phyloP scores from a whole-genome alignment of 768 basidiomycete species.

The Rhizopogon vulgaris region DNA sequence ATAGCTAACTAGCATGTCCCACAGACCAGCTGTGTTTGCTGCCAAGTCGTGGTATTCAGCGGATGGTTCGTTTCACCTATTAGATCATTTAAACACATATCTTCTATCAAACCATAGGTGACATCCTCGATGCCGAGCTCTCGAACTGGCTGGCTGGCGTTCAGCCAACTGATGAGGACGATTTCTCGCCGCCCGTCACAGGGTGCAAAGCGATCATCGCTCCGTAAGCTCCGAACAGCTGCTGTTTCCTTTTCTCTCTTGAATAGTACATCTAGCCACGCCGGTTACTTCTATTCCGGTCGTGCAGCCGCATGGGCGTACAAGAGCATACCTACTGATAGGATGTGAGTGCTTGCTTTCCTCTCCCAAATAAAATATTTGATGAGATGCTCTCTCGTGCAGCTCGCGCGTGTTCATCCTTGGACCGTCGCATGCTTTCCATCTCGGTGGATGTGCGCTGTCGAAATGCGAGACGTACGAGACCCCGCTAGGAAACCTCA shows the following conservation, averaged over 20 bases:
- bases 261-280: constrained; percentile 55
- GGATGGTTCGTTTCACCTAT: constrained; percentile 40
- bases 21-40: constrained; percentile 73
- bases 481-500: constrained; percentile 81
- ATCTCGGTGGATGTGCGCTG: constrained; percentile 82
- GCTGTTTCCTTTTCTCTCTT: not conserved
- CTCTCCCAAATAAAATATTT: not conserved
- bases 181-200: constrained; percentile 60
- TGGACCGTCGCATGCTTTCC: constrained; percentile 92
- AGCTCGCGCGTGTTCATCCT: constrained; percentile 93
- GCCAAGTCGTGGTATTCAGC: constrained; percentile 79
- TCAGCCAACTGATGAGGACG: constrained; percentile 32
- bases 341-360: constrained; percentile 53
- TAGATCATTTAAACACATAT: constrained; percentile 12
- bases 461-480: constrained; percentile 71
- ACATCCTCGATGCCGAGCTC: constrained; percentile 57
- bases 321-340: constrained; percentile 72
- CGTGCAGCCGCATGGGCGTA: constrained; percentile 96
- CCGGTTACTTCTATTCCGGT: constrained; percentile 94
- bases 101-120: constrained; percentile 32
- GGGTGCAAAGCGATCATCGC: constrained; percentile 88
- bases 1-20: not conserved
- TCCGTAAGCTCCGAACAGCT: constrained; percentile 56
- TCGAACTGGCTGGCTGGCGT: constrained; percentile 58
- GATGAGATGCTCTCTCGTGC: constrained; percentile 8